Evolutionary conservation across 495 filamentous ascomycete species (phyloP).

Genomic region (Neurospora intermedia): DNA sequence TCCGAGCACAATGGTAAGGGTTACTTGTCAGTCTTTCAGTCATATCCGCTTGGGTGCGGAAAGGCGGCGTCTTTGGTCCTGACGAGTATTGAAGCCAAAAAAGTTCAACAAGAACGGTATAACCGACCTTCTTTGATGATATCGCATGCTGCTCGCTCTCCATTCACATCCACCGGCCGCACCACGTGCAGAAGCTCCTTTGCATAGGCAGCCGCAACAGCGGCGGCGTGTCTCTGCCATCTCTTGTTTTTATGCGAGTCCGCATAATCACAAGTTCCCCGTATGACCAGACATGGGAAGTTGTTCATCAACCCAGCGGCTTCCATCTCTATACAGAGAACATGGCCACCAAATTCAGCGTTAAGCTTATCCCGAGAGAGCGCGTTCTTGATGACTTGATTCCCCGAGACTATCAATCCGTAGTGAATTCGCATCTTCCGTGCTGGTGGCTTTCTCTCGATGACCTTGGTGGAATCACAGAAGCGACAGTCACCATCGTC

Average conservation of each 20-base stretch:
- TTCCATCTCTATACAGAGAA: background rate
- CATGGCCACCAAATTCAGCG: background rate
- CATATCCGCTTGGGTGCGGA: too few relatives aligned
- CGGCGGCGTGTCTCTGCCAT: constrained; percentile 11
- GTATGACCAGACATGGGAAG: background rate
- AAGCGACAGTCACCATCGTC: too few relatives aligned
- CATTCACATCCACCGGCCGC: fast-evolving
- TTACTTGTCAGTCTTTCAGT: too few relatives aligned
- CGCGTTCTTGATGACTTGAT: constrained; percentile 14
- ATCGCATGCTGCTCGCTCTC: background rate
- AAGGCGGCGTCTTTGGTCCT: too few relatives aligned
- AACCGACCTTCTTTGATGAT: too few relatives aligned
- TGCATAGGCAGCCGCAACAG: constrained; percentile 13
- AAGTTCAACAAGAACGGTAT: too few relatives aligned
- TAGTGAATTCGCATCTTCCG: background rate
- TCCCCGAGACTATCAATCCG: constrained; percentile 14
- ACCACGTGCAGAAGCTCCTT: constrained; percentile 2
- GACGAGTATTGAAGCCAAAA: too few relatives aligned
- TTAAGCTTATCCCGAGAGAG: constrained; percentile 3
- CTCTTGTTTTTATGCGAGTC: background rate
- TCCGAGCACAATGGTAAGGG: too few relatives aligned
- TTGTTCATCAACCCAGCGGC: background rate
- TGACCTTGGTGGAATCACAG: too few relatives aligned
- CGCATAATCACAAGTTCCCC: background rate
- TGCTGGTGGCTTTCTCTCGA: background rate